Conservation (phyloP, 495 filamentous ascomycete species). For the Astrothelium macrocarpum region DNA sequence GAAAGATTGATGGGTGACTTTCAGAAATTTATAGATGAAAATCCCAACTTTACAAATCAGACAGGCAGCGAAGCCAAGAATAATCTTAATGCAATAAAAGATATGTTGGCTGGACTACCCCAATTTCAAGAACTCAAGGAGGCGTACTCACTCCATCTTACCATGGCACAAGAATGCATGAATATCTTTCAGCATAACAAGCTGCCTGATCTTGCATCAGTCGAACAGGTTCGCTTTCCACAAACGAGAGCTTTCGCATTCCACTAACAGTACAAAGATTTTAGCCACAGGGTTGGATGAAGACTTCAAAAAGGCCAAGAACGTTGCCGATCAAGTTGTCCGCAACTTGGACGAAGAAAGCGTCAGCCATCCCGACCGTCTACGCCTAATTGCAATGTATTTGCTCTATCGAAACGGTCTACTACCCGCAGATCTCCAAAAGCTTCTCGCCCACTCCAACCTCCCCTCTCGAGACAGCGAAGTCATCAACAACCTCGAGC, state of each 20-base stretch:
- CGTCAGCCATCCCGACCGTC: slow-evolving; percentile 58
- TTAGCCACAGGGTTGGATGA: slow-evolving; percentile 90
- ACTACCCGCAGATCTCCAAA: slow-evolving; percentile 71
- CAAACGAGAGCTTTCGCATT: not conserved
- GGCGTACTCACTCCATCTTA: slow-evolving; percentile 87
- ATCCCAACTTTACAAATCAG: slow-evolving; percentile 84
- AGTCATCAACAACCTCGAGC: slow-evolving; percentile 65
- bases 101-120: slow-evolving; percentile 90
- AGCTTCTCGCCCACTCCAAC: slow-evolving; percentile 74
- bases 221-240: slow-evolving; percentile 52
- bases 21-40: slow-evolving; percentile 76
- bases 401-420: slow-evolving; percentile 83
- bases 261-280: slow-evolving; percentile 38
- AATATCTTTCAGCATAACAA: slow-evolving; percentile 76
- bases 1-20: slow-evolving; percentile 90
- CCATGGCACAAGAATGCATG: slow-evolving; percentile 98
- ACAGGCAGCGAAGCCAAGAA: slow-evolving; percentile 45
- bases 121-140: slow-evolving; percentile 94
- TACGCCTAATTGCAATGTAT: slow-evolving; percentile 78
- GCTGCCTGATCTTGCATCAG: slow-evolving; percentile 72
- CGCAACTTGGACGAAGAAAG: slow-evolving; percentile 74
- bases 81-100: slow-evolving; percentile 84
- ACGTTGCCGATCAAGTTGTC: slow-evolving; percentile 73
- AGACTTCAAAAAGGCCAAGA: slow-evolving; percentile 82
- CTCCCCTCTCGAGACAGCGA: slow-evolving; percentile 64